Conservation (phyloP, 2,329 filamentous ascomycete genomes). For the Pezicula neosporulosa region DNA sequence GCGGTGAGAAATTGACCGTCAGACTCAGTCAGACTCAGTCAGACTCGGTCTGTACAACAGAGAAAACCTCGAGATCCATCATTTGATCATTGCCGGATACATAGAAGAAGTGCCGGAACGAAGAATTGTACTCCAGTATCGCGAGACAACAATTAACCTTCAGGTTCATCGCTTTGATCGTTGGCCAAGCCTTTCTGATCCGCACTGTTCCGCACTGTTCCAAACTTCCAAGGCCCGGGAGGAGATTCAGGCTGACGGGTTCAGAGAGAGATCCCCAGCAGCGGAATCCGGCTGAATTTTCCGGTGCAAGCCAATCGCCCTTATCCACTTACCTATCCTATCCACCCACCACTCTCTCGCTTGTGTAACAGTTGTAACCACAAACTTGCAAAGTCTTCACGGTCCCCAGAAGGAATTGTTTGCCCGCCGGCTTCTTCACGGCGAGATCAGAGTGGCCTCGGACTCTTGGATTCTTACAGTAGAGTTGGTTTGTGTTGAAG, state of each 20-base stretch:
- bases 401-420: not conserved
- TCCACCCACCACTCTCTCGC: not conserved
- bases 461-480: too few species aligned
- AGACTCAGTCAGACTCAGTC: too few species aligned
- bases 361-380: not conserved
- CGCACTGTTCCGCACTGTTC: too few species aligned
- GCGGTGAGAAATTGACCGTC: not conserved
- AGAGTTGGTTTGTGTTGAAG: too few species aligned
- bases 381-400: not conserved
- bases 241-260: not conserved
- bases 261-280: not conserved
- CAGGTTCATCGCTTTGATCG: not conserved
- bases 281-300: not conserved
- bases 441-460: too few species aligned
- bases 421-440: too few species aligned
- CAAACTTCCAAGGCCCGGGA: not conserved
- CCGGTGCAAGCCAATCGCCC: conserved; percentile 1
- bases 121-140: not conserved
- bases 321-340: not conserved
- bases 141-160: not conserved
- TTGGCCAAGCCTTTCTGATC: not conserved
- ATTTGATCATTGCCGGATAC: not conserved
- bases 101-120: not conserved
- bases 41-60: too few species aligned
- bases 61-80: too few species aligned